These are phyloP conservation scores for Tricholoma saponaceum DNA, from an alignment of 768 basidiomycete species.

Conservation along the genomic window DNA sequence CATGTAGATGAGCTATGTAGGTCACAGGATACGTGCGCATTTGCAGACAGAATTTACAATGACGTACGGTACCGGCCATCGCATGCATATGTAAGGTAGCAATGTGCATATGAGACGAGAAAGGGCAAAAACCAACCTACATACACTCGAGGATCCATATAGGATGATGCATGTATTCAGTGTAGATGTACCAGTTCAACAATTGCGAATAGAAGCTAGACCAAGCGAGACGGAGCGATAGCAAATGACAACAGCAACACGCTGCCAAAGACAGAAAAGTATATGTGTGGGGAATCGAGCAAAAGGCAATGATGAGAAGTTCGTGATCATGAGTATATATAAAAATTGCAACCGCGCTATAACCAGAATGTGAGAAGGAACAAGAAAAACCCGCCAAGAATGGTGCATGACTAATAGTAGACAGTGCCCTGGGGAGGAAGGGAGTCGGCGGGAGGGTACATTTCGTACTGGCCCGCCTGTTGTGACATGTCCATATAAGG, in stretches of 20 bases:
- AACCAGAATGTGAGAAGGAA: slow-evolving; percentile 3
- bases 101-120: neutral
- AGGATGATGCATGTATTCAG: slow-evolving; percentile 3
- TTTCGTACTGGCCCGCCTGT: slow-evolving; percentile 61
- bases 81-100: neutral
- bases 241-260: slow-evolving; percentile 4
- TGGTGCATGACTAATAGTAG: slow-evolving; percentile 50
- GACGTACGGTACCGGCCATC: slow-evolving; percentile 1
- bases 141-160: slow-evolving; percentile 1
- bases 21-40: slow-evolving; percentile 11
- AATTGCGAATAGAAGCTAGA: neutral
- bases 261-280: neutral
- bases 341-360: neutral
- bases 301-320: slow-evolving; percentile 2
- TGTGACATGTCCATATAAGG: slow-evolving; percentile 69
- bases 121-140: slow-evolving; percentile 1
- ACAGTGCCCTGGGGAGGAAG: slow-evolving; percentile 45
- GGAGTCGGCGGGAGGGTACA: slow-evolving; percentile 49
- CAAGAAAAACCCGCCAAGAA: slow-evolving; percentile 15
- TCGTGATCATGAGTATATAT: slow-evolving; percentile 9
- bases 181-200: slow-evolving; percentile 4
- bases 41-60: neutral
- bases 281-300: slow-evolving; percentile 3
- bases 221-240: neutral
- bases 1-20: no score